These are phyloP conservation scores for Leishmania arabica DNA, from an alignment of 208 protist species.

Conservation along the genomic window DNA sequence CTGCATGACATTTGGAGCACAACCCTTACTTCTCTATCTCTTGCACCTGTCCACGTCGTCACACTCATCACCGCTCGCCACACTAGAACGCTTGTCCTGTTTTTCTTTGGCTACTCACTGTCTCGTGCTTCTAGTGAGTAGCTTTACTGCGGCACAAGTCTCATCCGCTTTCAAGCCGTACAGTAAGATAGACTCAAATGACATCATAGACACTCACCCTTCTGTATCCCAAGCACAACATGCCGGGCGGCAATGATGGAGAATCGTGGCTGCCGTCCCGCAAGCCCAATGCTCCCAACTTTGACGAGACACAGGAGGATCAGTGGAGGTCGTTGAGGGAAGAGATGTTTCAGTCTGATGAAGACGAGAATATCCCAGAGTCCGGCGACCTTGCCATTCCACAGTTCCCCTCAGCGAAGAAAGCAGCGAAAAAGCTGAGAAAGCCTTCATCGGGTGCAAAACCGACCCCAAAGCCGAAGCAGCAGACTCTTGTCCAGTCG, in stretches of 20 bases:
- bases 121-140: conserved; percentile 1
- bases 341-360: conserved; percentile 51
- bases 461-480: conserved; percentile 42
- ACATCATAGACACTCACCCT: background rate
- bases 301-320: conserved; percentile 49
- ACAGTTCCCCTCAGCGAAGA: conserved; percentile 39
- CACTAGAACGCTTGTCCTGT: background rate
- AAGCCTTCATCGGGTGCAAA: conserved; percentile 17
- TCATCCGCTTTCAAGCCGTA: background rate
- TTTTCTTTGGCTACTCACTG: background rate
- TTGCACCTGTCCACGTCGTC: background rate
- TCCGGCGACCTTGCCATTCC: conserved; percentile 36
- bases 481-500: conserved; percentile 71
- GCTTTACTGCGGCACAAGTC: background rate
- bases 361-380: conserved; percentile 35
- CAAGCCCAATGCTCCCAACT: conserved; percentile 24
- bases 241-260: conserved; percentile 11
- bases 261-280: conserved; percentile 1
- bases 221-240: background rate
- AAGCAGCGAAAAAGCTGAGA: conserved; percentile 13
- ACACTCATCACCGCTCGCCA: background rate
- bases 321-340: conserved; percentile 63
- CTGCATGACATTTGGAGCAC: background rate
- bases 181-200: background rate
- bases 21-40: background rate